Evolutionary conservation across 2,329 filamentous ascomycete genomes (phyloP), one percentile per base, ranked within the genome.

Genomic region (Clonostachys chloroleuca): DNA sequence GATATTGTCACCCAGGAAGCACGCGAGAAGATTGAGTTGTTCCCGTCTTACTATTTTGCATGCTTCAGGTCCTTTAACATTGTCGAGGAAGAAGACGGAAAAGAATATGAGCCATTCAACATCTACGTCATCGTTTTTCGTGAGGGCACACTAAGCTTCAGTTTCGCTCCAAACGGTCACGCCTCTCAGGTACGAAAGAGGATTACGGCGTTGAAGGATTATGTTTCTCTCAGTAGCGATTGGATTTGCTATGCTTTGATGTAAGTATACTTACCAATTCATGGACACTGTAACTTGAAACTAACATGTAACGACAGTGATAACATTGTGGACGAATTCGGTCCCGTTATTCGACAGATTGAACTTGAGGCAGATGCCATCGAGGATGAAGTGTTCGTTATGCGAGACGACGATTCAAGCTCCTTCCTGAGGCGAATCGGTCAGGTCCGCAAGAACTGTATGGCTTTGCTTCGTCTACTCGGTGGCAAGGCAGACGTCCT

Each of bases 241-340:
- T 99, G 95, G 92, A 95, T 97, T 57, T 99, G 94, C 74, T 99
- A 99, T 63, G 94, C 94, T 40, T 78, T 99, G 61, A 97, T 99
- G 86, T 90, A 74, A 77, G 85, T 72, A n/a, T 24, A 24, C 14
- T 30, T 30, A 6, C 24, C 6, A 17, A 5, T 20, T 24, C 34
- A 17, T 40, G 33, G 14, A 33, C 18, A 13, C 4, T 8, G 5
- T 20, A 24, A 8, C 18, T 20, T 10, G 14, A 14, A 12, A 18
- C 40, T 43, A 34, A 42, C 46, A 14, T 16, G 40, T 6, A 39
- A n/a, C 5, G 42, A 35, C 48, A 89, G 86, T 63, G 94, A 99
- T 66, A 90, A 99, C 62, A 99, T 99, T 61, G 94, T 97, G 50
- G 94, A 99, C 70, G 89, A 84, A 18, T 99, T 97, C 60, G 92